Evolutionary conservation across 306 rosid genomes (phyloP).

Genomic region (Sesbania bispinosa): DNA sequence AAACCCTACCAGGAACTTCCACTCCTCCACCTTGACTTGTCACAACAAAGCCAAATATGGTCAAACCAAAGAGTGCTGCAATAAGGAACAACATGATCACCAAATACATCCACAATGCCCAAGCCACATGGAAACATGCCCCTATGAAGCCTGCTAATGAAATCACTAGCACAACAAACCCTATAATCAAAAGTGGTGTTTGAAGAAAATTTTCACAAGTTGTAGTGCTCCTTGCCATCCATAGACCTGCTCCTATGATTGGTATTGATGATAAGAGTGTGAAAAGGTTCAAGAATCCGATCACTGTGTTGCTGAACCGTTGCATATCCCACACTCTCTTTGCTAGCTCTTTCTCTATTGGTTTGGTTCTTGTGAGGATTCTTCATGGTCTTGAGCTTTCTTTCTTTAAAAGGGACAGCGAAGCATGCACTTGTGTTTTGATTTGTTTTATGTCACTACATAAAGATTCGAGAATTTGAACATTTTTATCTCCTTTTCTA

Average conservation of each 20-base stretch:
- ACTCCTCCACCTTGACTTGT: conserved; percentile 69
- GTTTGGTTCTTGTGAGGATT: background rate
- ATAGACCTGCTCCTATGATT: conserved; percentile 84
- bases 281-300: conserved; percentile 80
- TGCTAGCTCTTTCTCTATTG: background rate
- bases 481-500: background rate
- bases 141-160: conserved; percentile 93
- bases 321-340: conserved; percentile 39
- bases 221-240: conserved; percentile 89
- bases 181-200: conserved; percentile 75
- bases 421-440: conserved; percentile 22
- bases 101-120: conserved; percentile 88
- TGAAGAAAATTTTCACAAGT: conserved; percentile 80
- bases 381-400: conserved; percentile 1
- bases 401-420: background rate
- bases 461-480: conserved; percentile 12
- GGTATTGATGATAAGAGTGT: conserved; percentile 91
- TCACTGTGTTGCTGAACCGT: conserved; percentile 91
- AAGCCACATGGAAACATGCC: conserved; percentile 89
- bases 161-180: conserved; percentile 70
- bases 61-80: conserved; percentile 57
- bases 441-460: conserved; percentile 17
- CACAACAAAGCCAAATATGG: conserved; percentile 79
- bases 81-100: conserved; percentile 77
- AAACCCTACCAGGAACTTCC: conserved; percentile 68